Conservation (phyloP, 441 rosid genomes). For the Populus hybrid region DNA sequence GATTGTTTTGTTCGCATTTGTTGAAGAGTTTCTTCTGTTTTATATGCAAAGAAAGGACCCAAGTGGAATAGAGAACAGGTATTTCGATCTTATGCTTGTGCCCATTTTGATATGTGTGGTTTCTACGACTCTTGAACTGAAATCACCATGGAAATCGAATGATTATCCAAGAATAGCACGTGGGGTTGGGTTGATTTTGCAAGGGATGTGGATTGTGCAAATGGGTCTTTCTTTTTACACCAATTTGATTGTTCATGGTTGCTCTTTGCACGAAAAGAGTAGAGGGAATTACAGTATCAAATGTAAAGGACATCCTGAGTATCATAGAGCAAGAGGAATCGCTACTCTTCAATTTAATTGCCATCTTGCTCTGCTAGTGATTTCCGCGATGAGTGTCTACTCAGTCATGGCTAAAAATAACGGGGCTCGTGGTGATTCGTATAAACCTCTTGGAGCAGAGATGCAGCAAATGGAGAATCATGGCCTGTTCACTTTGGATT, state of each 20-base stretch:
- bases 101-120: conserved; percentile 62
- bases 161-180: conserved; percentile 49
- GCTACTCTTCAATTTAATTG: conserved; percentile 93
- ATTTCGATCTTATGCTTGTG: conserved; percentile 76
- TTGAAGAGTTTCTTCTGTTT: conserved; percentile 69
- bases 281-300: conserved; percentile 75
- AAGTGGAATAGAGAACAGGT: conserved; percentile 73
- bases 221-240: conserved; percentile 88
- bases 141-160: conserved; percentile 28
- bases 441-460: conserved; percentile 71
- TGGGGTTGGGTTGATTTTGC: conserved; percentile 72
- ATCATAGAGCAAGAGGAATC: conserved; percentile 80
- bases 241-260: conserved; percentile 59
- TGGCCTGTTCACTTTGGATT: conserved; percentile 62
- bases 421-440: conserved; percentile 42
- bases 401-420: conserved; percentile 45
- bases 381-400: conserved; percentile 41
- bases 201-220: conserved; percentile 89
- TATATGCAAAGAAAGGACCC: conserved; percentile 68
- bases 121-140: conserved; percentile 51
- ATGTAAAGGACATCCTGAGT: conserved; percentile 74
- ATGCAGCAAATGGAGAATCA: conserved; percentile 41
- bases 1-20: conserved; percentile 61
- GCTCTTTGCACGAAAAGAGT: conserved; percentile 60
- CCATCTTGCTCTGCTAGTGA: conserved; percentile 79